Percentiles rank a stretch among this genome's conserved stretches.
Conservation (phyloP, 805 yeast genomes). For the Zygoascus ofunaensis region DNA sequence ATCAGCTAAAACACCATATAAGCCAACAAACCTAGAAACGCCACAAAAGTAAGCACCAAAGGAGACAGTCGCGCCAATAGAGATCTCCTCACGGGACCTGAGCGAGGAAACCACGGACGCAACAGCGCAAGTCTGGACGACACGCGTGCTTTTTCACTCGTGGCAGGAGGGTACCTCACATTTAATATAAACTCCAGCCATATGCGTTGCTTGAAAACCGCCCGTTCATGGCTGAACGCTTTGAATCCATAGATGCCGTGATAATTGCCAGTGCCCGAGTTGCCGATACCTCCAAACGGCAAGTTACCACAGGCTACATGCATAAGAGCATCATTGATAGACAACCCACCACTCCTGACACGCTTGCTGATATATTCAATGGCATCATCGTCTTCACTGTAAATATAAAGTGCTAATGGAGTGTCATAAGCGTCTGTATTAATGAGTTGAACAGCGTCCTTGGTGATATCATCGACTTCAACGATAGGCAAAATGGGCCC, state of each 20-base stretch:
- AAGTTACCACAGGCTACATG: constrained; percentile 60
- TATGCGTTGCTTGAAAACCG: constrained; percentile 53
- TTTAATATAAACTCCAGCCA: constrained; percentile 52
- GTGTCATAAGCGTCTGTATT: constrained; percentile 45
- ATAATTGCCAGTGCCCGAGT: constrained; percentile 73
- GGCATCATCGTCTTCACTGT: constrained; percentile 40
- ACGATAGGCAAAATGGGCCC: constrained; percentile 80
- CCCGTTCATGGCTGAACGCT: constrained; percentile 69
- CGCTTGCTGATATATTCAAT: constrained; percentile 40
- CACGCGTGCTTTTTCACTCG: constrained; percentile 25
- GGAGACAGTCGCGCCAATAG: constrained; percentile 13
- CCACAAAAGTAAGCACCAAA: not conserved
- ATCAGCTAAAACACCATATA: not conserved
- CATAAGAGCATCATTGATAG: constrained; percentile 61
- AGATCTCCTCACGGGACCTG: constrained; percentile 17
- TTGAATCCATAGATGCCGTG: constrained; percentile 66
- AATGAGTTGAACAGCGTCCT: constrained; percentile 29
- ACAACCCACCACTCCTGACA: constrained; percentile 64
- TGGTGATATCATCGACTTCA: constrained; percentile 33
- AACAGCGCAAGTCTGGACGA: not conserved
- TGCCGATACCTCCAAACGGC: constrained; percentile 91
- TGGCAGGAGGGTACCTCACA: constrained; percentile 62
- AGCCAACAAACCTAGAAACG: not conserved
- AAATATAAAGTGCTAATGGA: constrained; percentile 75
- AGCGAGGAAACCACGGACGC: constrained; percentile 14